phyloP scores from a whole-genome alignment of 2,329 filamentous ascomycete genomes.

The Conoideocrella luteorostrata region DNA sequence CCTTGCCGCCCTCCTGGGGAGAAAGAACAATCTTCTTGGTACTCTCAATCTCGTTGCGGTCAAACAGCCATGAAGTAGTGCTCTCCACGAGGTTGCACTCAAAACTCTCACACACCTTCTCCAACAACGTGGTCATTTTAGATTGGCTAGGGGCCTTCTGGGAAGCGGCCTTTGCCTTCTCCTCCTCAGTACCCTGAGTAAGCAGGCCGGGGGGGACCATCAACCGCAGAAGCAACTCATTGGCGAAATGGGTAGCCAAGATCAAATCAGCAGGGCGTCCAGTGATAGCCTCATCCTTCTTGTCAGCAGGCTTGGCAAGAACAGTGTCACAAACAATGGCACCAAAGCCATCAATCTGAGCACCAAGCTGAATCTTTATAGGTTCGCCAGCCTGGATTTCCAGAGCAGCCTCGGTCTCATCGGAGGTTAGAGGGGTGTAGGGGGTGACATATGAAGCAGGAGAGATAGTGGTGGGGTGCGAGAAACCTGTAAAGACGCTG shows the following conservation, averaged over 20 bases:
- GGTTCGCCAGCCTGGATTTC: constrained; percentile 79
- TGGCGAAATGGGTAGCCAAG: constrained; percentile 88
- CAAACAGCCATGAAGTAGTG: constrained; percentile 96
- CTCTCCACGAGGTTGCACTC: constrained; percentile 92
- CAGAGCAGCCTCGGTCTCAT: constrained; percentile 73
- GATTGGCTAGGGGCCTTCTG: constrained; percentile 78
- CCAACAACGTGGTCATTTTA: constrained; percentile 79
- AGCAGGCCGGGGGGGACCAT: constrained; percentile 88
- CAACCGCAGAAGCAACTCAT: constrained; percentile 85
- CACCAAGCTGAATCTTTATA: constrained; percentile 97
- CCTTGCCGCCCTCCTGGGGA: constrained; percentile 79
- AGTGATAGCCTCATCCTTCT: constrained; percentile 57
- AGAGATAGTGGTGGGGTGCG: constrained; percentile 91
- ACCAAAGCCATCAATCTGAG: constrained; percentile 95
- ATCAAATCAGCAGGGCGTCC: constrained; percentile 81
- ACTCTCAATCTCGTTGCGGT: constrained; percentile 94
- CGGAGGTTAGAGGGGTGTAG: constrained; percentile 86
- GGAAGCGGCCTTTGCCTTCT: constrained; percentile 84
- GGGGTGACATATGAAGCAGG: constrained; percentile 92
- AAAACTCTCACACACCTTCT: constrained; percentile 88
- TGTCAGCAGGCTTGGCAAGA: constrained; percentile 58
- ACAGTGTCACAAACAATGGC: constrained; percentile 94
- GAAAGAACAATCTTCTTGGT: constrained; percentile 96
- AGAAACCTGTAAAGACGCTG: constrained; percentile 55
- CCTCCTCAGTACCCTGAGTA: constrained; percentile 78